A percentile compares a stretch with the other conserved stretches of the same genome.
Evolutionary conservation across 2,329 filamentous ascomycete species (phyloP).

Genomic region (Ampelomyces quisqualis): DNA sequence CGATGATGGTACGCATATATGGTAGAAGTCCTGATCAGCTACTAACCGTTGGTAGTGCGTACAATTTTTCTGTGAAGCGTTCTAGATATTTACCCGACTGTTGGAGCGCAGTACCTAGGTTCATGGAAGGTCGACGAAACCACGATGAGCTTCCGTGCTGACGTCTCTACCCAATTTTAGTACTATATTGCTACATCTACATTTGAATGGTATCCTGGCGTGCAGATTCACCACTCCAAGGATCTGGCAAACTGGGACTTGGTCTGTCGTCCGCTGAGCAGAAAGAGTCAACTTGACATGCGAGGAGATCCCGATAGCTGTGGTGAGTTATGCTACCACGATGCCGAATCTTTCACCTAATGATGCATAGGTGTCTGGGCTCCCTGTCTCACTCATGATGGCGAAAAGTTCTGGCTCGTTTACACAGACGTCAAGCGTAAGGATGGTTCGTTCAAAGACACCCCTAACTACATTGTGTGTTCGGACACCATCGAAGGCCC

Average conservation of each 20-base stretch:
- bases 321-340: conserved; percentile 29
- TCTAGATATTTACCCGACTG: not conserved
- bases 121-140: no score
- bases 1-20: conserved; percentile 35
- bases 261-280: conserved; percentile 55
- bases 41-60: conserved; percentile 11
- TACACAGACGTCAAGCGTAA: conserved; percentile 68
- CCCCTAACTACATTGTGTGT: conserved; percentile 64
- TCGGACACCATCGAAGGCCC: conserved; percentile 55
- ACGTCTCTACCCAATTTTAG: conserved; percentile 2
- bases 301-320: conserved; percentile 55
- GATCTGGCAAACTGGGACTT: conserved; percentile 56
- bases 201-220: conserved; percentile 63
- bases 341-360: conserved; percentile 1
- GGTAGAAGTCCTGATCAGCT: not conserved
- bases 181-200: conserved; percentile 64
- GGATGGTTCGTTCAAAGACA: conserved; percentile 65
- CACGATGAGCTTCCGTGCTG: not conserved
- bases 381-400: conserved; percentile 63
- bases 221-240: conserved; percentile 55
- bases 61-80: not conserved
- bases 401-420: conserved; percentile 62
- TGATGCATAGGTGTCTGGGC: conserved; percentile 54
- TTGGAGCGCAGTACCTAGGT: no score
- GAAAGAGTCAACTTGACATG: conserved; percentile 55